These are phyloP conservation scores for Kazachstania sp. DNA, from an alignment of 1,139 yeast species.

Conservation along the genomic window DNA sequence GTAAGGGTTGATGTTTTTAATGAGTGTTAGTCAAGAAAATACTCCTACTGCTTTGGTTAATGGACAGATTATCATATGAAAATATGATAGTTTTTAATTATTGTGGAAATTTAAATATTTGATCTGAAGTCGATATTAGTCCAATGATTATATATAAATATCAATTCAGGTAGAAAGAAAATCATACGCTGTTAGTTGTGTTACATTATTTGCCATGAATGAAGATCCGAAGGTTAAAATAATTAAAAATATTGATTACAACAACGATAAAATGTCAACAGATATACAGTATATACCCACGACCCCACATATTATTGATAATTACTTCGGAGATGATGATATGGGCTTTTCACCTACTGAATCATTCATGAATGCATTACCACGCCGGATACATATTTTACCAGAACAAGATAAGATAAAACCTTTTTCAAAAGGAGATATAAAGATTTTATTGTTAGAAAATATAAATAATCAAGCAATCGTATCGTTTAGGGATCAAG, in stretches of 20 bases:
- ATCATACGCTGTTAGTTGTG: too few species aligned
- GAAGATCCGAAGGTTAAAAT: not conserved
- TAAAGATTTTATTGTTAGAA: constrained; percentile 81
- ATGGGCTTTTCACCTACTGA: constrained; percentile 40
- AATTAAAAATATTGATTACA: not conserved
- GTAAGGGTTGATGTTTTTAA: not conserved
- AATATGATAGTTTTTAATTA: too few species aligned
- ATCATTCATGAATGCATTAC: constrained; percentile 33
- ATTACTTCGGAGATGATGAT: not conserved
- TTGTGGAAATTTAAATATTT: too few species aligned
- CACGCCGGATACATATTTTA: constrained; percentile 22
- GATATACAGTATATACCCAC: not conserved
- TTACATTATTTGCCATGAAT: too few species aligned
- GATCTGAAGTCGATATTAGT: too few species aligned
- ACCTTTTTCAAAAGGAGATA: constrained; percentile 48
- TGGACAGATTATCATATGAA: too few species aligned
- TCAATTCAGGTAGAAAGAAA: too few species aligned
- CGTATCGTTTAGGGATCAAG: constrained; percentile 73
- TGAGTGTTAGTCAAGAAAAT: too few species aligned
- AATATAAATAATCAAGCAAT: constrained; percentile 89
- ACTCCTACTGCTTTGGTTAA: too few species aligned
- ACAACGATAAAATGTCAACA: not conserved
- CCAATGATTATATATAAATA: too few species aligned
- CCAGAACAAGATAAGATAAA: constrained; percentile 36
- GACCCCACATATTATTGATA: not conserved